Evolutionary conservation across 2,329 filamentous ascomycete species (phyloP), one percentile per base, ranked within the genome.

Genomic region (Colletotrichum kahawae): DNA sequence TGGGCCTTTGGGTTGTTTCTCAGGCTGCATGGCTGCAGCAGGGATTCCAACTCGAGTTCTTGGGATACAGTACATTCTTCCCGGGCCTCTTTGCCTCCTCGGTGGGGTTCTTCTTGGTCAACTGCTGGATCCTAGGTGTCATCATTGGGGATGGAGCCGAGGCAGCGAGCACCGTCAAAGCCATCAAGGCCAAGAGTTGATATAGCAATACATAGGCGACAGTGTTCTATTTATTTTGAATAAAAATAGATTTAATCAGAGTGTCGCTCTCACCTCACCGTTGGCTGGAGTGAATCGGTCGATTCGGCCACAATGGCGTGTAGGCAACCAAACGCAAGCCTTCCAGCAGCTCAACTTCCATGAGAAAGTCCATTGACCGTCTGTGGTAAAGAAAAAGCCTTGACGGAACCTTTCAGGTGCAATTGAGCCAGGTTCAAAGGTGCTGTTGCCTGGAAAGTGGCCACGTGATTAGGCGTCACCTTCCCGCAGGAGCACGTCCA

Each of bases 91-190:
- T 95, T 92, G 77, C 90, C 0, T 89, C 95, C 0, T 93, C 94
- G 0, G 83, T 98, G 16, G 85, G 86, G 0, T 98, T 99, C 85
- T 98, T 98, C 82, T 83, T 92, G 2, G 90, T 95, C 18, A 98
- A 99, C 82, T 93, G 92, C 78, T 97, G 95, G 92, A 95, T 98
- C 70, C 82, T 99, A 51, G 94, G 95, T 0, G 87, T 97, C 62
- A 92, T 98, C 57, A 90, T 98, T 8, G 82, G 82, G 3, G 97
- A 98, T 83, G 88, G 88, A 4, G 83, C 78, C 4, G 77, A 70
- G n/a, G n/a, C 33, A 4, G 12, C 51, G n/a, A 2, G 1, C 18
- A 8, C 21, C 10, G 12, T 18, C 10, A 21, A 29, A 12, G 31
- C 6, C 12, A 33, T 8, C 5, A 66, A 54, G 21, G 18, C 12